phyloP scores from a whole-genome alignment of 257 asterid species.

The Ophiorrhiza pumila region DNA sequence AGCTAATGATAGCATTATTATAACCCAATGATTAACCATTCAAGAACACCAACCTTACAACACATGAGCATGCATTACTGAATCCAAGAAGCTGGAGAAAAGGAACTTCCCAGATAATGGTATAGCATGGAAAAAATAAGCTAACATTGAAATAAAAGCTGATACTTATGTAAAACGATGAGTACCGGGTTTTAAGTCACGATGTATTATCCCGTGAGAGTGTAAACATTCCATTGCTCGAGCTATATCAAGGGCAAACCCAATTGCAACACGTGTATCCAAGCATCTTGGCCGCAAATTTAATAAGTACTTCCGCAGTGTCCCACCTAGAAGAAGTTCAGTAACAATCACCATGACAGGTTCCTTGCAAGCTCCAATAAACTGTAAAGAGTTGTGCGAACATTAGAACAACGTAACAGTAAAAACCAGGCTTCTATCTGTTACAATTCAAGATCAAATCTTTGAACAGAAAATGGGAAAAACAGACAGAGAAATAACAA shows the following conservation, averaged over 20 bases:
- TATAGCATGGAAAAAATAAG: background rate
- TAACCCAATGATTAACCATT: background rate
- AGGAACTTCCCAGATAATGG: background rate
- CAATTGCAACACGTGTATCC: constrained; percentile 65
- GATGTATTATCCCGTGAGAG: constrained; percentile 88
- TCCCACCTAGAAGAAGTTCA: constrained; percentile 83
- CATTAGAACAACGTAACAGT: background rate
- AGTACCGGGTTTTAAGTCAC: constrained; percentile 90
- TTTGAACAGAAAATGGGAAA: background rate
- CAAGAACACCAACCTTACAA: background rate
- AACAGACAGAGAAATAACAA: background rate
- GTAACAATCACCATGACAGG: constrained; percentile 91
- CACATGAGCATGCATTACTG: background rate
- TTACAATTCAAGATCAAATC: background rate
- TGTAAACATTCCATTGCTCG: constrained; percentile 96
- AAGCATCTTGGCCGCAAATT: constrained; percentile 69
- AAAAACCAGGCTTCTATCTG: background rate
- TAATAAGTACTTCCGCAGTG: constrained; percentile 66
- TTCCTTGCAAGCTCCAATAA: constrained; percentile 94
- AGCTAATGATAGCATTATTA: background rate
- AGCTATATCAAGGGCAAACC: constrained; percentile 84
- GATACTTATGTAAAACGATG: background rate
- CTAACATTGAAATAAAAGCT: background rate
- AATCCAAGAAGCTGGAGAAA: constrained; percentile 2
- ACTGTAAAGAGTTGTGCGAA: constrained; percentile 34